Percentiles rank a stretch among this genome's conserved stretches.
Conservation (phyloP, 2,329 filamentous ascomycete genomes). For the Cladophialophora chaetospira region DNA sequence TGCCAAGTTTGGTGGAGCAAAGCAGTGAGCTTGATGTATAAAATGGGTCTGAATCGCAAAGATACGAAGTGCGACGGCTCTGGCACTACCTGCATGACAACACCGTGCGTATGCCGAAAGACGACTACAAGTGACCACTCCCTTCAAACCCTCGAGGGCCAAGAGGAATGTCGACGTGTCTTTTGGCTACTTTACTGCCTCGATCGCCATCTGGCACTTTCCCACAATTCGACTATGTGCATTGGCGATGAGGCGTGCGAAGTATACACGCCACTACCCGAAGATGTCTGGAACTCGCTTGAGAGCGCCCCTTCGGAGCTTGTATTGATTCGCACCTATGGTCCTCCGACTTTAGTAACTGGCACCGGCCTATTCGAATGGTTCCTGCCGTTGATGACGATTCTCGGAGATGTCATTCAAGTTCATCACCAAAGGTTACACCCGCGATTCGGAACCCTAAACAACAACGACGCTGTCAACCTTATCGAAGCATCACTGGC, state of each 20-base stretch:
- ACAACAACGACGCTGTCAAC: conserved; percentile 27
- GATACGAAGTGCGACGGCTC: conserved; percentile 37
- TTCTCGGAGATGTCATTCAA: conserved; percentile 54
- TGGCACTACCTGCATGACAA: conserved; percentile 4
- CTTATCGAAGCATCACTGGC: conserved; percentile 29
- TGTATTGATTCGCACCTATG: background rate
- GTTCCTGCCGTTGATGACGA: conserved; percentile 53
- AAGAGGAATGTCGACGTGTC: conserved; percentile 50
- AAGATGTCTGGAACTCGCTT: conserved; percentile 36
- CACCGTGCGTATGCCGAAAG: conserved; percentile 29
- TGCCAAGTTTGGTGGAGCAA: conserved; percentile 30
- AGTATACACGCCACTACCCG: conserved; percentile 45
- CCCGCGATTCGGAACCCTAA: conserved; percentile 44
- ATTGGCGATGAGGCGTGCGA: conserved; percentile 52
- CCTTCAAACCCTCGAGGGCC: conserved; percentile 41
- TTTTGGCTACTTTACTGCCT: conserved; percentile 54
- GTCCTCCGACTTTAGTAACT: conserved; percentile 38
- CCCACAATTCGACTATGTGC: conserved; percentile 47
- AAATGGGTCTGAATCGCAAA: conserved; percentile 41
- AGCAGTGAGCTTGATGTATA: conserved; percentile 10
- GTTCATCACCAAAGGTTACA: conserved; percentile 50
- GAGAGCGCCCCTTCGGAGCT: conserved; percentile 3
- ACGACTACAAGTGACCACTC: background rate
- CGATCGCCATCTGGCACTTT: conserved; percentile 52
- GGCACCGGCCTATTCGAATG: conserved; percentile 53